These are phyloP conservation scores for Neoboletus brunneissimus DNA, from an alignment of 768 basidiomycete species.

Conservation along the genomic window DNA sequence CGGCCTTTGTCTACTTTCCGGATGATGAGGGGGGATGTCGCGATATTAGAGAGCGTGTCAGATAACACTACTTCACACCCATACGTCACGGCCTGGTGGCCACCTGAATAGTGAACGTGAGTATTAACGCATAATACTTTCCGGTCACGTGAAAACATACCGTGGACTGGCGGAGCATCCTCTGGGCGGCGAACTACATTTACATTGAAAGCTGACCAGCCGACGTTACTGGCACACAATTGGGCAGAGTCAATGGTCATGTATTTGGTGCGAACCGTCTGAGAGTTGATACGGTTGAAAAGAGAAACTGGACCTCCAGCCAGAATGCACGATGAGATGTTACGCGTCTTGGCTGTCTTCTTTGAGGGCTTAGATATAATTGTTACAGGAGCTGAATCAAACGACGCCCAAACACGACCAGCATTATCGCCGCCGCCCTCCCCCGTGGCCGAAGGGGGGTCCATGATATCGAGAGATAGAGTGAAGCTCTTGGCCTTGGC, in stretches of 20 bases:
- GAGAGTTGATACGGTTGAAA: constrained; percentile 95
- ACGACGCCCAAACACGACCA: constrained; percentile 80
- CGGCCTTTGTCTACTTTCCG: constrained; percentile 91
- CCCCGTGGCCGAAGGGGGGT: constrained; percentile 56
- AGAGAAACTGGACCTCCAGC: constrained; percentile 87
- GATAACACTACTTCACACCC: constrained; percentile 85
- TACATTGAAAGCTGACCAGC: constrained; percentile 94
- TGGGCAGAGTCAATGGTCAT: constrained; percentile 88
- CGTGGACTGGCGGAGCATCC: constrained; percentile 55
- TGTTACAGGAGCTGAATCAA: constrained; percentile 88
- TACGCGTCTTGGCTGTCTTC: constrained; percentile 94
- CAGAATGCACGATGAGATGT: constrained; percentile 86
- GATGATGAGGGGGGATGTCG: constrained; percentile 81
- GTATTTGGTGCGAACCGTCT: constrained; percentile 96
- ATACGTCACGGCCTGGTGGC: constrained; percentile 85
- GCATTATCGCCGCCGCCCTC: constrained; percentile 34
- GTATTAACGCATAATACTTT: constrained; percentile 35
- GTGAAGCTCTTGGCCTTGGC: constrained; percentile 90
- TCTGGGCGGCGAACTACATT: constrained; percentile 78
- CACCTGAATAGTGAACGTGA: constrained; percentile 48
- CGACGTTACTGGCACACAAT: constrained; percentile 83
- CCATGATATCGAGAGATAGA: constrained; percentile 80
- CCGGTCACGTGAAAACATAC: constrained; percentile 60
- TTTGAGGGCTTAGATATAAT: constrained; percentile 98
- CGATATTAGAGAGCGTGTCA: constrained; percentile 81